Base-by-base conservation (phyloP, 1,284 basidiomycete species). In the Rhodofomes roseus region DNA sequence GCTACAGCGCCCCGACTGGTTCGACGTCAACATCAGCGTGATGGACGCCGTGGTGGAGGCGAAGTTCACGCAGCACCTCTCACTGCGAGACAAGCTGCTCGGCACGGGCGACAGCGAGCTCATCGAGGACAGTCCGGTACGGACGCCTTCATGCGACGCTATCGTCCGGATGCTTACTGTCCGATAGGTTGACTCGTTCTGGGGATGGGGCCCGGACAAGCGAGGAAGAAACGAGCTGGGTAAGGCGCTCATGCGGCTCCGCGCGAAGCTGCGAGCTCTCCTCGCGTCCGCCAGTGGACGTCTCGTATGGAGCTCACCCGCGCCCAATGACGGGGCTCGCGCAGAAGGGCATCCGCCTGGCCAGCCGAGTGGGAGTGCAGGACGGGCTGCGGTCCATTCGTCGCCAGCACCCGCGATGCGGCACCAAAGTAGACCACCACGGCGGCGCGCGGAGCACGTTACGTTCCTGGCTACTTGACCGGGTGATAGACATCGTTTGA, bases 181-280 rank as follows among this genome's bases (percentile, higher is more conserved):
- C 37, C 43, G n/a, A 14, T 9, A 61, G 60, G 46, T 56, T 7
- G 86, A 89, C 67, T 76, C 82, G 39, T 89, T 88, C 68, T 89
- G 87, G 87, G 88, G 87, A 20, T 71, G 82, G 59, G 87, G 87
- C 18, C 72, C 76, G 41, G 83, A 89, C 70, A 72, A 79, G 20
- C 74, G 76, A 63, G 88, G 87, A 25, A 79, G 82, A 46, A 89
- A 89, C 63, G 86, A 89, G 70, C 79, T 89, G 22, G 87, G 87
- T 31, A 87, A 86, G 67, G 85, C 84, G 20, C 75, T 89, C 27
- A 80, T 83, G 64, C 78, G 84, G 63, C 70, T 89, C 63, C 75
- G 87, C 62, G 71, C 53, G 14, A 55, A 52, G 40, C 27, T 57
- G n/a, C 36, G 50, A 22, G 37, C 37, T 18, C 37, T 4, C 11